Evolutionary conservation across 108 stramenopile species (phyloP), one percentile per base, ranked within the genome.

Genomic region (Asterionellopsis glacialis): DNA sequence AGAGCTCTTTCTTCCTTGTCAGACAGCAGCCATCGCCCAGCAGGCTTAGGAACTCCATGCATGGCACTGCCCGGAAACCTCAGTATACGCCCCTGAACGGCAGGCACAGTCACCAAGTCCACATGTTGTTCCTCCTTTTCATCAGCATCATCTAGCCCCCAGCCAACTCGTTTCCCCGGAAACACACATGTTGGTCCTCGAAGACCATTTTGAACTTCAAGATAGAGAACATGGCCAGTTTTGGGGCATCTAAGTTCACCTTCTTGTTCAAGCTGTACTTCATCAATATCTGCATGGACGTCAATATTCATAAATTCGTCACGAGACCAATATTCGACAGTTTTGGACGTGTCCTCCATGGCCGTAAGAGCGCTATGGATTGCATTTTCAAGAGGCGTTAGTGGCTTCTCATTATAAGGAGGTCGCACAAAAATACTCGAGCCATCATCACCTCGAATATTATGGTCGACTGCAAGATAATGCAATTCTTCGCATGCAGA

Each of bases 281-380:
- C 83, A 48, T 85, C 83, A 41, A 85, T 73, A 61, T 85, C 83
- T 4, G 77, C 67, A 61, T 85, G 83, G 25, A 72, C 80, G 59
- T 85, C 83, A n/a, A 85, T 63, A 55, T 85, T 76, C 12, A 85
- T 61, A 51, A 81, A 73, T 16, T 72, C 71, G 15, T 72, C 39
- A 9, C 83, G 61, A 43, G 75, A 76, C 83, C 83, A 85, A 59
- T 85, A 85, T 52, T 82, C 84, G 0, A 82, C 81, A 18, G 74
- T 62, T 15, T 63, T 45, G 13, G 57, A 55, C 11, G 62, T 65
- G 39, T 84, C 79, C n/a, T 67, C 66, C 15, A 81, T 41, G 23
- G 69, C 52, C 0, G 39, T 57, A 14, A 84, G 56, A 24, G 67
- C 52, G 0, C 71, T 61, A 55, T 78, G 74, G 9, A 84, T 62